These are phyloP conservation scores for Pestalotiopsis sp. DNA, from an alignment of 2,329 filamentous ascomycete genomes.

Conservation along the genomic window DNA sequence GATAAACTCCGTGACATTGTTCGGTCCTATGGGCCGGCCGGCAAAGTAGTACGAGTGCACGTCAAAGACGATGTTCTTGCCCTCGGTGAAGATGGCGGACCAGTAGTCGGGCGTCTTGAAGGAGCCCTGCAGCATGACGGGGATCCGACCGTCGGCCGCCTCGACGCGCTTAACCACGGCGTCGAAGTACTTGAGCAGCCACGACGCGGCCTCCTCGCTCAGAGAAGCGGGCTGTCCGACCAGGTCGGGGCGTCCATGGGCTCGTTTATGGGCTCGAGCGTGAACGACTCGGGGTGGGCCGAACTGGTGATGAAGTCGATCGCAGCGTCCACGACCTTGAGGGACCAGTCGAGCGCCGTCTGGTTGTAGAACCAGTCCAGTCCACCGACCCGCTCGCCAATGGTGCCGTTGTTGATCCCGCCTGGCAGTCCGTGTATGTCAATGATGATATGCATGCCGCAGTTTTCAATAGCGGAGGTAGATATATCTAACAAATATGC, in stretches of 20 bases:
- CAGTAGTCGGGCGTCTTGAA: conserved; percentile 30
- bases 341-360: conserved; percentile 35
- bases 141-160: conserved; percentile 29
- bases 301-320: conserved; percentile 34
- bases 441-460: conserved; percentile 38
- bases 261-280: conserved; percentile 40
- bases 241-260: conserved; percentile 35
- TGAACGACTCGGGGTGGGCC: conserved; percentile 31
- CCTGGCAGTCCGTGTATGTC: conserved; percentile 29
- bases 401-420: conserved; percentile 30
- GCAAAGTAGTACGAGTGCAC: conserved; percentile 31
- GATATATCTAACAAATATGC: conserved; percentile 31
- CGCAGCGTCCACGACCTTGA: conserved; percentile 31
- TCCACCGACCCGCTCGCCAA: conserved; percentile 33
- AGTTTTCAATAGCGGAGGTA: conserved; percentile 34
- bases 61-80: conserved; percentile 33
- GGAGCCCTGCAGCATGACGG: conserved; percentile 34
- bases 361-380: conserved; percentile 37
- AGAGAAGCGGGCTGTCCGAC: conserved; percentile 35
- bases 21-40: neutral
- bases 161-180: conserved; percentile 27
- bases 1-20: neutral
- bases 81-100: conserved; percentile 26
- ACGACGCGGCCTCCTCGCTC: conserved; percentile 29
- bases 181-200: conserved; percentile 35